Conservation (phyloP, 805 yeast species). For the Candida maesae region DNA sequence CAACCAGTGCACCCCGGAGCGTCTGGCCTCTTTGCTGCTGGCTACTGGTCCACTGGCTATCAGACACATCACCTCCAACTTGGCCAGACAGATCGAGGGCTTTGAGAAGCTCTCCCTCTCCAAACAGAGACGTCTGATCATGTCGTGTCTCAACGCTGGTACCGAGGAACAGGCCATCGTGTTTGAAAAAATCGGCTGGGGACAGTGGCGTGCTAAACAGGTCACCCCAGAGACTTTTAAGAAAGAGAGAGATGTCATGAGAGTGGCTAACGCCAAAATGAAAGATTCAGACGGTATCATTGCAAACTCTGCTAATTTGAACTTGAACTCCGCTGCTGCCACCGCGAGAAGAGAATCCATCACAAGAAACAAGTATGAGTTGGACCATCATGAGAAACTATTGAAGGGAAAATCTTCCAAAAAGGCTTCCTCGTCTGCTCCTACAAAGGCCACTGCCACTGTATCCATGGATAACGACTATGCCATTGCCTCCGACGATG, state of each 20-base stretch:
- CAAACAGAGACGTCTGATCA: constrained; percentile 85
- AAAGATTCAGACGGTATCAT: constrained; percentile 34
- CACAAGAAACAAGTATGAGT: constrained; percentile 26
- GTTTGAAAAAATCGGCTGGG: constrained; percentile 97
- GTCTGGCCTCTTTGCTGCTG: constrained; percentile 63
- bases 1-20: constrained; percentile 73
- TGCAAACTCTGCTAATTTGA: neutral
- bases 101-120: constrained; percentile 79
- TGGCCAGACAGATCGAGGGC: constrained; percentile 69
- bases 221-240: constrained; percentile 35
- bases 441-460: no score
- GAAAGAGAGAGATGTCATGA: constrained; percentile 41
- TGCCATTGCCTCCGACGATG: constrained; percentile 28
- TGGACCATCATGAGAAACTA: constrained; percentile 25
- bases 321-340: constrained; percentile 8
- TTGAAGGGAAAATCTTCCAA: constrained; percentile 7
- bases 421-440: no score
- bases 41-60: constrained; percentile 87
- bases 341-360: constrained; percentile 30
- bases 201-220: constrained; percentile 85
- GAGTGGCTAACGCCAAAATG: constrained; percentile 36
- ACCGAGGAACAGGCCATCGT: constrained; percentile 50
- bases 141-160: constrained; percentile 81
- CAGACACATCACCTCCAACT: constrained; percentile 78
- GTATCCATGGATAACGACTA: constrained; percentile 28